Base-by-base conservation (phyloP, 805 yeast genomes). In the Vanderwaltozyma tropicalis region DNA sequence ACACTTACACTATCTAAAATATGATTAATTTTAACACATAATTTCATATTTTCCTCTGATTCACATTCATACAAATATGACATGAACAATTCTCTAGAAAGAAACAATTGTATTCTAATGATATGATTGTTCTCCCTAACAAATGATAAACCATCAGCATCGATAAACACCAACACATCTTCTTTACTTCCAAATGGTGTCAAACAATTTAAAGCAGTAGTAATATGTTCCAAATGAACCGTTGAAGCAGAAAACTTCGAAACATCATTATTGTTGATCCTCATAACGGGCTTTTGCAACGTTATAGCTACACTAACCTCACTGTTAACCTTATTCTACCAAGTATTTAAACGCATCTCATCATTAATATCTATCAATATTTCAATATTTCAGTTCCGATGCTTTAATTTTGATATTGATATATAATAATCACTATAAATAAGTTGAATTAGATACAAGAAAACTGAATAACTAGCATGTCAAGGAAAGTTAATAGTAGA, bases 1-100 rank as follows among this genome's bases (percentile, higher is more conserved):
- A 74, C 61, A 44, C 67, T 73, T 14, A 74, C 62, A 31, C 76
- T 69, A 47, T 74, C 77, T 16, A 72, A 55, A 4, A 74, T 55
- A 18, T 73, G 70, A 18, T 57, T 59, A 11, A 73, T 49, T 47
- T 72, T 72, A 3, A 74, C 52, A 25, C 66, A 61, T 11, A 72
- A 51, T 17, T 62, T 57, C n/a, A 52, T 48, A 13, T 50, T 48
- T 8, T 49, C 47, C 2, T 43, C 51, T 10, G 17, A 5, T 3
- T 21, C 19, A 8, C 21, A 20, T 5, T 43, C 43, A 32, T 53
- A 59, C 5, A 39, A 34, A 37, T 55, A 59, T 1, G 60, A 46
- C 35, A 47, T 47, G 34, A 59, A 59, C 13, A 59, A 30, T 28
- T 59, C 62, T 32, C 42, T 50, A 3, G 64, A 52, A n/a, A 59